Percentiles rank a stretch among this genome's conserved stretches.
These are phyloP conservation scores for Tetracentron sinense DNA, from an alignment of 164 flowering plant species.

Conservation along the genomic window DNA sequence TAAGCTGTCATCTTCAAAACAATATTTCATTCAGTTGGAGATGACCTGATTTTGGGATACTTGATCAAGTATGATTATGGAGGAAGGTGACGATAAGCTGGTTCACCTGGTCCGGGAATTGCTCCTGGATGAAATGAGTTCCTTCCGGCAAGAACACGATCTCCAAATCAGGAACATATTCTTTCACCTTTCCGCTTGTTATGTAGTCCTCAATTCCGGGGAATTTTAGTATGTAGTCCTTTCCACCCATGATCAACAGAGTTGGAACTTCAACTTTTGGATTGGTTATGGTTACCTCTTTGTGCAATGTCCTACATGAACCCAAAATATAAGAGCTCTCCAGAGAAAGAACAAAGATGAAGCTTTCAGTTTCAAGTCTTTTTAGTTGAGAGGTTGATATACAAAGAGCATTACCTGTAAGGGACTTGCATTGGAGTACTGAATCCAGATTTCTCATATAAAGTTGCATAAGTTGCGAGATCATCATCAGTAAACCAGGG, in stretches of 20 bases:
- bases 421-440: conserved; percentile 50
- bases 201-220: conserved; percentile 51
- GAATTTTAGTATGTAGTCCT: conserved; percentile 43
- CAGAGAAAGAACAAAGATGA: background rate
- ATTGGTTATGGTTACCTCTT: conserved; percentile 19
- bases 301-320: conserved; percentile 23
- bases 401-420: conserved; percentile 58
- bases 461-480: conserved; percentile 31
- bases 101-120: conserved; percentile 52
- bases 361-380: background rate
- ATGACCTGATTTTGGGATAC: too few relatives aligned
- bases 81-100: conserved; percentile 40
- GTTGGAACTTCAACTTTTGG: conserved; percentile 38
- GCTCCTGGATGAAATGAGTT: conserved; percentile 53
- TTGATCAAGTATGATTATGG: conserved; percentile 1
- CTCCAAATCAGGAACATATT: conserved; percentile 40
- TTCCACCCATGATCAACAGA: conserved; percentile 54
- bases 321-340: background rate
- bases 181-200: conserved; percentile 35
- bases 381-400: too few relatives aligned
- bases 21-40: too few relatives aligned
- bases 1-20: too few relatives aligned
- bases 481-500: conserved; percentile 57
- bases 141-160: conserved; percentile 45
- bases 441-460: conserved; percentile 57